These are phyloP conservation scores for Forsythia suspensa DNA, from an alignment of 257 asterid species.

Conservation along the genomic window DNA sequence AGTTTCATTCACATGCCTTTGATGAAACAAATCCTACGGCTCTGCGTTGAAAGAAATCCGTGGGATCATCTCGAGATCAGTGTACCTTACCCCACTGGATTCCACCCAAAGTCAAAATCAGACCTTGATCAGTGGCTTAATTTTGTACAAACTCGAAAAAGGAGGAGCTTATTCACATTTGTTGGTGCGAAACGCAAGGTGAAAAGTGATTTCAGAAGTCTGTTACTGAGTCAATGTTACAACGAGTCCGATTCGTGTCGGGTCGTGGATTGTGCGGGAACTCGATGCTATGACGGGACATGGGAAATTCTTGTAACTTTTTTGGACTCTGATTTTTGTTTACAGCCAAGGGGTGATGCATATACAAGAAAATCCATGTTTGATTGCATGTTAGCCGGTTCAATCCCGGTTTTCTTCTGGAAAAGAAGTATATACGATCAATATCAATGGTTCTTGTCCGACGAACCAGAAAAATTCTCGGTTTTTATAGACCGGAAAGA, in stretches of 20 bases:
- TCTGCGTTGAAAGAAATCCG: conserved; percentile 45
- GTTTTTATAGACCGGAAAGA: conserved; percentile 48
- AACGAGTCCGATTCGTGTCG: conserved; percentile 46
- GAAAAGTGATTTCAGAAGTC: conserved; percentile 42
- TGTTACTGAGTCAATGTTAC: conserved; percentile 37
- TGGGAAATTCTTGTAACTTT: conserved; percentile 49
- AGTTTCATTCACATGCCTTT: conserved; percentile 55
- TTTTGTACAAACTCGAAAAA: conserved; percentile 23
- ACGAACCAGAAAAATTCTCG: conserved; percentile 38
- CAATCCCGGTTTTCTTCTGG: conserved; percentile 69
- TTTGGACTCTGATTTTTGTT: conserved; percentile 47
- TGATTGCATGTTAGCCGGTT: conserved; percentile 71
- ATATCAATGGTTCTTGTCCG: conserved; percentile 48
- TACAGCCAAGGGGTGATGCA: conserved; percentile 63
- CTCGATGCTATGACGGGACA: conserved; percentile 51
- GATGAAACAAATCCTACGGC: conserved; percentile 41
- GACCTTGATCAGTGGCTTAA: conserved; percentile 42
- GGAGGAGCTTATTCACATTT: conserved; percentile 49
- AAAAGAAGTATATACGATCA: conserved; percentile 43
- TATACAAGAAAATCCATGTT: conserved; percentile 52
- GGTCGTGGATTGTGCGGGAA: conserved; percentile 53
- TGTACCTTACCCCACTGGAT: conserved; percentile 73
- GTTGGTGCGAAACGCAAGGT: conserved; percentile 49
- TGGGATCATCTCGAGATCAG: conserved; percentile 58
- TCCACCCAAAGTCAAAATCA: conserved; percentile 47